A percentile compares a stretch with the other conserved stretches of the same genome.
Conservation (phyloP, 306 rosid species). For the Gastrolobium bilobum region DNA sequence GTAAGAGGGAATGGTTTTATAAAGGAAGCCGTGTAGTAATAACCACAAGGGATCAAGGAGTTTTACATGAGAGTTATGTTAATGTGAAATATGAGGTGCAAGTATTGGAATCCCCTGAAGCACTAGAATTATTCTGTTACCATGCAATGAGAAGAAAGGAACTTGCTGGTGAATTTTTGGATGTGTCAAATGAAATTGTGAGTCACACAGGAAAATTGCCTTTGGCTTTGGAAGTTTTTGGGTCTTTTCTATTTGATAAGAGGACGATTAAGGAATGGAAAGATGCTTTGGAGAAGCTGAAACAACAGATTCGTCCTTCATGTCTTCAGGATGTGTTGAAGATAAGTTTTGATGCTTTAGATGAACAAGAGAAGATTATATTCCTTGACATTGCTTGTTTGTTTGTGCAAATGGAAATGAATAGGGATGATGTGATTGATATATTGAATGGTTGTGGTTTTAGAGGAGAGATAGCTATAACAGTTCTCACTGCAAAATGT, state of each 20-base stretch:
- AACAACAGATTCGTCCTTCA: conserved; percentile 39
- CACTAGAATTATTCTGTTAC: conserved; percentile 57
- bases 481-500: conserved; percentile 57
- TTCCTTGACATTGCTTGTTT: conserved; percentile 73
- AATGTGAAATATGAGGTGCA: conserved; percentile 52
- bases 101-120: conserved; percentile 44
- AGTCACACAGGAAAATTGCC: conserved; percentile 63
- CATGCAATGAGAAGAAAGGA: conserved; percentile 61
- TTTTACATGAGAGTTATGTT: conserved; percentile 42
- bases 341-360: conserved; percentile 63
- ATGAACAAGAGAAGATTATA: conserved; percentile 55
- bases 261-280: conserved; percentile 56
- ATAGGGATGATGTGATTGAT: conserved; percentile 58
- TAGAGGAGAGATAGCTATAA: conserved; percentile 55
- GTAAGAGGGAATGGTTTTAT: conserved; percentile 52
- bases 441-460: conserved; percentile 57
- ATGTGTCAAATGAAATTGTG: conserved; percentile 55
- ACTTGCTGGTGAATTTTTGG: conserved; percentile 41
- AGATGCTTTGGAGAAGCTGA: conserved; percentile 56
- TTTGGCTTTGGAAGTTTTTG: conserved; percentile 70
- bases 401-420: conserved; percentile 55
- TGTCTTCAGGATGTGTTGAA: conserved; percentile 61
- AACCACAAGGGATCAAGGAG: conserved; percentile 60
- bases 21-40: conserved; percentile 64
- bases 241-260: conserved; percentile 56